Conservation (phyloP, 2,329 filamentous ascomycete genomes). For the Beauveria brongniartii region DNA sequence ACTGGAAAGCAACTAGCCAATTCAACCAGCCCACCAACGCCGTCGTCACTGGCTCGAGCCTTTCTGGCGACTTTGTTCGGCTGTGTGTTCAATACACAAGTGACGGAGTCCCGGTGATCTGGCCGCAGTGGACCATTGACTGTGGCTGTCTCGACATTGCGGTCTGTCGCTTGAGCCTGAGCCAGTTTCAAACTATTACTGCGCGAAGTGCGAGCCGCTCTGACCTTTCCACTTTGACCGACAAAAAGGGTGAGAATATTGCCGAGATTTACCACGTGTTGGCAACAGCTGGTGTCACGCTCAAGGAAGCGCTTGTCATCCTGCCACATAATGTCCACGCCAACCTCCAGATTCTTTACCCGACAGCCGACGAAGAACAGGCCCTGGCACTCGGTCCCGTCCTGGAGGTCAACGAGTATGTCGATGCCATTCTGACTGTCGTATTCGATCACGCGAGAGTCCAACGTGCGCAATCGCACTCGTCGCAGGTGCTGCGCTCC, state of each 20-base stretch:
- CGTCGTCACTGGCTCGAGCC: constrained; percentile 86
- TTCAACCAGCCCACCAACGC: constrained; percentile 72
- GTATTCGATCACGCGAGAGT: constrained; percentile 86
- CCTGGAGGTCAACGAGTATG: constrained; percentile 76
- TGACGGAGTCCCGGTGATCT: constrained; percentile 79
- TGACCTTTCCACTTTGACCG: constrained; percentile 34
- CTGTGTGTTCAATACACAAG: constrained; percentile 87
- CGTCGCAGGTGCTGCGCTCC: constrained; percentile 66
- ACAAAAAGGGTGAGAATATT: constrained; percentile 45
- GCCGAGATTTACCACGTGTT: constrained; percentile 64
- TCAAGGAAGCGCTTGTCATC: constrained; percentile 66
- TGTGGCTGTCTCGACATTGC: constrained; percentile 74
- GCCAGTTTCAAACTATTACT: constrained; percentile 57
- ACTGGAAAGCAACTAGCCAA: constrained; percentile 98
- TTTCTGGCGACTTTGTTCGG: constrained; percentile 91
- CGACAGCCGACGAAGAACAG: constrained; percentile 65
- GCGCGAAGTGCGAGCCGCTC: constrained; percentile 32
- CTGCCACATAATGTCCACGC: constrained; percentile 76
- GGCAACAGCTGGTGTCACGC: constrained; percentile 67
- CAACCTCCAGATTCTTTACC: constrained; percentile 88
- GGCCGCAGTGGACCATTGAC: constrained; percentile 73
- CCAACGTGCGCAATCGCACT: constrained; percentile 47
- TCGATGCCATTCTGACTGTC: constrained; percentile 72
- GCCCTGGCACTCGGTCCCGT: constrained; percentile 62
- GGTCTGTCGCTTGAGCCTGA: constrained; percentile 67